phyloP scores from a whole-genome alignment of 2,329 filamentous ascomycete species.

The Claviceps arundinis region DNA sequence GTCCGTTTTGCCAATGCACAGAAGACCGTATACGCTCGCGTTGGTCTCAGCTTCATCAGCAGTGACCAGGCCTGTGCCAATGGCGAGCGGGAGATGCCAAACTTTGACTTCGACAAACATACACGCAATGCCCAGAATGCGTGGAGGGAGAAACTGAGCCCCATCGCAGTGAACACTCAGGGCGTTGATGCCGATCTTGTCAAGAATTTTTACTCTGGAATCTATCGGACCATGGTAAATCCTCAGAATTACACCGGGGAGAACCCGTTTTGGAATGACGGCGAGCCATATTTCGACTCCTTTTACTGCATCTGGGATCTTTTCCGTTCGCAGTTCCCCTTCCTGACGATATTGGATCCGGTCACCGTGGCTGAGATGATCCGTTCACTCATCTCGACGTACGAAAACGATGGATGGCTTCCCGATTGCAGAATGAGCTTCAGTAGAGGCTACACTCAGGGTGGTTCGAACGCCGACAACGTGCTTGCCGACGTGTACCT shows the following conservation, averaged over 20 bases:
- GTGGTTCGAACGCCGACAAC: constrained; percentile 61
- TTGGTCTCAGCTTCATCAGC: constrained; percentile 59
- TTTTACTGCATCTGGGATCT: constrained; percentile 69
- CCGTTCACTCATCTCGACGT: constrained; percentile 58
- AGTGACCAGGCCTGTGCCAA: constrained; percentile 51
- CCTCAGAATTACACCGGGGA: constrained; percentile 65
- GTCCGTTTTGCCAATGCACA: constrained; percentile 41
- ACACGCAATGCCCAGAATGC: constrained; percentile 36
- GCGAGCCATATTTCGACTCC: constrained; percentile 61
- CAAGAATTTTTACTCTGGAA: constrained; percentile 56
- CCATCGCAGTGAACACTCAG: constrained; percentile 39
- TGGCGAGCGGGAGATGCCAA: constrained; percentile 55
- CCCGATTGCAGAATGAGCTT: constrained; percentile 69
- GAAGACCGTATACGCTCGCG: constrained; percentile 46
- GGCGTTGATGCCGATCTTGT: constrained; percentile 41
- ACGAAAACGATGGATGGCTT: constrained; percentile 54
- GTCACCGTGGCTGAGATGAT: constrained; percentile 51
- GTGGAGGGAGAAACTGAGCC: constrained; percentile 49
- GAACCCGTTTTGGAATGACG: constrained; percentile 52
- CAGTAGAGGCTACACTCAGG: constrained; percentile 61
- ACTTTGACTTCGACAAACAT: constrained; percentile 47
- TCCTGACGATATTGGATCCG: constrained; percentile 57
- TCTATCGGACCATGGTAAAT: constrained; percentile 60
- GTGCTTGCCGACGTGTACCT: constrained; percentile 54
- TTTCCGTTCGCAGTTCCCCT: constrained; percentile 54